Percentiles rank a stretch among this genome's conserved stretches.
Evolutionary conservation across 768 basidiomycete species (phyloP).

Genomic region (Leccinum pellstonianum): DNA sequence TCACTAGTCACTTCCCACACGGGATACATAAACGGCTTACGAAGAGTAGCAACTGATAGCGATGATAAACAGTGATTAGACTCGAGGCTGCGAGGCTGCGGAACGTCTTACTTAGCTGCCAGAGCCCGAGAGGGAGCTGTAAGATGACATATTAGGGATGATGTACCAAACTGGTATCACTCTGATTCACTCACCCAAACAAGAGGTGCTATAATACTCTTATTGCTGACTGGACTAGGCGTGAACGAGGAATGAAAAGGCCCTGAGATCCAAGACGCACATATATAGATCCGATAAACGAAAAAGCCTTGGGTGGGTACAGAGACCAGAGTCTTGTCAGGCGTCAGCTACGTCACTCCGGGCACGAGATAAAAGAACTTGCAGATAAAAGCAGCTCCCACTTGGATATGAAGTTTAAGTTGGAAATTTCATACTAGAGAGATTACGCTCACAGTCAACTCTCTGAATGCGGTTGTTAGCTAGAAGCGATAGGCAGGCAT

Average conservation of each 20-base stretch:
- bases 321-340: not conserved
- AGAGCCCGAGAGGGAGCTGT: conserved; percentile 3
- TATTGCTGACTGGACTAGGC: not conserved
- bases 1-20: not conserved
- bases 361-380: not conserved
- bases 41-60: not conserved
- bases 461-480: not conserved
- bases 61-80: not conserved
- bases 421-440: not conserved
- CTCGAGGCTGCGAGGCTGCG: not conserved
- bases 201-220: conserved; percentile 1
- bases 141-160: not conserved
- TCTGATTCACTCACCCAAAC: conserved; percentile 2
- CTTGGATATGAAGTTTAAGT: not conserved
- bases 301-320: conserved; percentile 2
- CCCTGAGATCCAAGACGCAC: not conserved
- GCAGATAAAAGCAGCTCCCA: conserved; percentile 1
- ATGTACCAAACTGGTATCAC: not conserved
- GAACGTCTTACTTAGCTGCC: conserved; percentile 5
- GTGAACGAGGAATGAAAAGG: not conserved
- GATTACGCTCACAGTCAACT: not conserved
- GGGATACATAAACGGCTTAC: not conserved
- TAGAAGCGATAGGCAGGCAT: not conserved
- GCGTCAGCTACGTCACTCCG: not conserved
- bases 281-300: conserved; percentile 1